Evolutionary conservation across 2,329 filamentous ascomycete species (phyloP), one percentile per base, ranked within the genome.

Genomic region (Fusarium continuum): DNA sequence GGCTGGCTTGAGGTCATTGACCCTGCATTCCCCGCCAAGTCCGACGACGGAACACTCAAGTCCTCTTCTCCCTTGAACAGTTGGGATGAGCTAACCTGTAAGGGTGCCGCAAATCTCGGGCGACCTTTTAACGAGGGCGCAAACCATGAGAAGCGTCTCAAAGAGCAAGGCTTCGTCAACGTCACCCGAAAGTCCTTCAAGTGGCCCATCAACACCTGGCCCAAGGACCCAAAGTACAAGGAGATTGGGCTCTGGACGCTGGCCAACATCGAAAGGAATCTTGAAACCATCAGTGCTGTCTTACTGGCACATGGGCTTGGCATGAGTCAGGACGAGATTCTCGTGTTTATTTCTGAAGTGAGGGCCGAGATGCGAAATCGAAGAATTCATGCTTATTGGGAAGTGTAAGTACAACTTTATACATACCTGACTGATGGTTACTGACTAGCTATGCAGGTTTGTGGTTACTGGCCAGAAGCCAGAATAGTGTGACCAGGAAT

Each of bases 1-100:
- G 64, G 64, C 3, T 67, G 56, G 64, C n/a, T 67, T 4, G 64
- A 67, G 35, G 38, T 67, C 1, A 57, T 65, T 2, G 64, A 67
- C 8, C 60, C 60, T 3, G 38, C 40, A 2, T 49, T 67, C 16
- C 64, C 64, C 8, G 64, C 60, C 14, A 61, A 49, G 10, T 67
- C 52, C 1, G 64, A 67, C 25, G 64, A 67, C 7, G 56, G 44
- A 10, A 54, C 64, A 2, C 39, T 66, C 8, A 41, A 56, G 0
- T n/a, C 55, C 0, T 8, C 43, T 2, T 66, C 61, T 0, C 49
- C 57, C 0, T 4, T 67, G 0, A 48, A 59, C 6, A 56, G 40
- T 9, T 67, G 64, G 64, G 52, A 62, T 6, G 47, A 65, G 17
- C 22, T 67, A 0, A 61, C 53, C 2, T 26, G 35, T 13, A 57